Evolutionary conservation across 2,329 filamentous ascomycete species (phyloP), one percentile per base, ranked within the genome.

Genomic region (Calonectria hongkongensis): DNA sequence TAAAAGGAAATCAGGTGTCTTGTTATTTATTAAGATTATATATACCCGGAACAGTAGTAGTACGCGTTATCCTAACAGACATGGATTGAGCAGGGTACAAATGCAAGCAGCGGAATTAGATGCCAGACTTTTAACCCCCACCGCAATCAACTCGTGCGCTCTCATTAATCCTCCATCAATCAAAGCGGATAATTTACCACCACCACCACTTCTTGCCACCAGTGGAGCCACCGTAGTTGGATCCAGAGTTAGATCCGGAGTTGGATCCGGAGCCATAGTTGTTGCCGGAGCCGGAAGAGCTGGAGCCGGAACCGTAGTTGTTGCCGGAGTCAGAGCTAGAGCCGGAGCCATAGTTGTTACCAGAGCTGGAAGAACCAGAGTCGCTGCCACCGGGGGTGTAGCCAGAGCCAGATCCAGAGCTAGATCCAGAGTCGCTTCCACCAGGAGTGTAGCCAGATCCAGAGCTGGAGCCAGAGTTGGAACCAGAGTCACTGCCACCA

Each of bases 101-200:
- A 39, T 54, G 16, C 30, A 18, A 21, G n/a, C 51, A 39, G 51
- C 51, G 18, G 30, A 56, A 21, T 15, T 56, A 7, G 51, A 15
- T 12, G 36, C 54, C 21, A 18, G 36, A 18, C n/a, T 41, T 60
- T 41, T 60, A 13, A 41, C 54, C 25, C 54, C 21, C 54, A 58
- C 54, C 39, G 41, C 54, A 39, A 60, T 60, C 54, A 41, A 33
- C 21, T 60, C 54, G 41, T 60, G 39, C 54, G 54, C 54, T 60
- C 25, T 60, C 54, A 60, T 60, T 41, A 60, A 27, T 36, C 39
- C 12, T 28, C n/a, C 25, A 41, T 48, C 5, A 9, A 4, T n/a
- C 18, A 13, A 13, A 12, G 45, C n/a, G 33, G 10, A 36, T 36
- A n/a, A 48, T 25, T 48, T 48, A 45, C 54, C 36, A 60, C 21